Conservation (phyloP, 352 stramenopile genomes). For the Thalassiosira oceanica region DNA sequence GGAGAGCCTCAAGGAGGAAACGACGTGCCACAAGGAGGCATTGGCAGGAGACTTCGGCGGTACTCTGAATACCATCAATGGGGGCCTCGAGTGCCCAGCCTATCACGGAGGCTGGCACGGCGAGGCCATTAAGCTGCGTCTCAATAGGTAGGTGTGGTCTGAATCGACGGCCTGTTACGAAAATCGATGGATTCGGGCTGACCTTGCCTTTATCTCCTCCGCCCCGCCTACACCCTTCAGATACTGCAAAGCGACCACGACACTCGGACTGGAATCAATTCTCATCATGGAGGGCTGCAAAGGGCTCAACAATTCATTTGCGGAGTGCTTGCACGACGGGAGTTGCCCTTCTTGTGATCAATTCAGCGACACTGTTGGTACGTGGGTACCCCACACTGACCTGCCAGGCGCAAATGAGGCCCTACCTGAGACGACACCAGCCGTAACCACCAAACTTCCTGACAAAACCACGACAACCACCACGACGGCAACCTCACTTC, state of each 20-base stretch:
- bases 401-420: neutral
- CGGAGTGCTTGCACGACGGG: constrained; percentile 44
- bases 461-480: neutral
- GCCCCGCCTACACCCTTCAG: too few species aligned
- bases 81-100: constrained; percentile 48
- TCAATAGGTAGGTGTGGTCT: too few species aligned
- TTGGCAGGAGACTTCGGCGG: constrained; percentile 13
- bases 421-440: neutral
- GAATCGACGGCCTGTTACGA: too few species aligned
- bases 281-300: constrained; percentile 44
- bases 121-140: constrained; percentile 48
- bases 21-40: constrained; percentile 48
- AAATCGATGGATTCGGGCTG: too few species aligned
- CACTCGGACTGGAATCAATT: constrained; percentile 32
- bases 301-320: constrained; percentile 34
- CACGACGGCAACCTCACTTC: neutral
- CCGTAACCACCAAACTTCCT: neutral
- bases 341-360: constrained; percentile 36
- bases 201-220: too few species aligned
- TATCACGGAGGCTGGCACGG: constrained; percentile 48
- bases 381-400: neutral
- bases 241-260: constrained; percentile 40
- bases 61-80: constrained; percentile 51
- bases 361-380: constrained; percentile 16
- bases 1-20: constrained; percentile 56